Conservation (phyloP, 2,329 filamentous ascomycete genomes). For the Claviceps maximensis region DNA sequence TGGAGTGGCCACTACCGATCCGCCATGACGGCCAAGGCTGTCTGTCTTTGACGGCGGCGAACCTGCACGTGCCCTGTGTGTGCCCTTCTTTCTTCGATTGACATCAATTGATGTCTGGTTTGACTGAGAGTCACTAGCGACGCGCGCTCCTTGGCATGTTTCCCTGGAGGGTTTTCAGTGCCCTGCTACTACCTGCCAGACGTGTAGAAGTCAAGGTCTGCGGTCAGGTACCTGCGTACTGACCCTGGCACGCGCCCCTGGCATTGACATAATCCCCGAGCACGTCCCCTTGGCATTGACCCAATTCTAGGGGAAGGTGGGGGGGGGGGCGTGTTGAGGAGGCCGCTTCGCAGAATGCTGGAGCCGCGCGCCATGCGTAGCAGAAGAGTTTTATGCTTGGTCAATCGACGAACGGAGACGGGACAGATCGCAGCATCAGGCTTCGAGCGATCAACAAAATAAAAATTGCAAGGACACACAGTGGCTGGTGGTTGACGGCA, state of each 20-base stretch:
- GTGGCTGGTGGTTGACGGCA: background rate
- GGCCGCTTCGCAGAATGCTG: background rate
- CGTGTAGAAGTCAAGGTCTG: no score
- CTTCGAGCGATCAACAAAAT: no score
- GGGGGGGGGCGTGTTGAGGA: no score
- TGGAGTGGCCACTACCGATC: background rate
- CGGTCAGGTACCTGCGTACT: no score
- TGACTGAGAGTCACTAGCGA: background rate
- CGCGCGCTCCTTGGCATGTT: background rate
- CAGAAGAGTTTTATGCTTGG: background rate
- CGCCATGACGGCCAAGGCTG: background rate
- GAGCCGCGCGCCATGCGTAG: background rate
- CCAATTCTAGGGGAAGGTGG: background rate
- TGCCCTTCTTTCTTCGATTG: background rate
- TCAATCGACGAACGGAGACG: background rate
- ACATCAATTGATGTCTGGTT: no score
- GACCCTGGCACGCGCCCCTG: background rate
- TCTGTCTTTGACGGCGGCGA: background rate
- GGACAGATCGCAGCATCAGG: background rate
- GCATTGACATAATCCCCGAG: no score
- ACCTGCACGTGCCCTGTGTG: background rate
- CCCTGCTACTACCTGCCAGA: no score
- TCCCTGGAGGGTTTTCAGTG: background rate
- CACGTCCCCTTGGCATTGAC: background rate
- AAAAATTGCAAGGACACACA: no score